Evolutionary conservation across 306 rosid genomes (phyloP).

Genomic region (Lathyrus aphaca): DNA sequence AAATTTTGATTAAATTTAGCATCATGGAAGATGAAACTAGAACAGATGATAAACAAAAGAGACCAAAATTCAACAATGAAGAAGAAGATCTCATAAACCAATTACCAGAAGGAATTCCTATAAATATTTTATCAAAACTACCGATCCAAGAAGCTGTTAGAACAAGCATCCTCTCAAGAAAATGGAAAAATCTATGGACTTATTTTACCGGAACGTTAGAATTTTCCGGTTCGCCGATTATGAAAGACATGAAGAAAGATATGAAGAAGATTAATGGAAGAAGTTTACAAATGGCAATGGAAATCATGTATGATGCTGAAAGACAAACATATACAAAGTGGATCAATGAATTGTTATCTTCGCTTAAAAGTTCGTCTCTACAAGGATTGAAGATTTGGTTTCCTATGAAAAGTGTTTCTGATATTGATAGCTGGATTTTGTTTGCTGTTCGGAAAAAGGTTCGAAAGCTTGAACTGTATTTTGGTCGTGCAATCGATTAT

Average conservation of each 20-base stretch:
- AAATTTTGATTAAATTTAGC: constrained; percentile 19
- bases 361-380: constrained; percentile 33
- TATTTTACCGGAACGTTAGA: constrained; percentile 41
- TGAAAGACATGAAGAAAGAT: constrained; percentile 43
- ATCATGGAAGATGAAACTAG: constrained; percentile 35
- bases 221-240: constrained; percentile 43
- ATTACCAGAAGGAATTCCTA: constrained; percentile 46
- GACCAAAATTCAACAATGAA: constrained; percentile 33
- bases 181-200: constrained; percentile 44
- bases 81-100: constrained; percentile 44
- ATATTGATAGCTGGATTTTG: constrained; percentile 40
- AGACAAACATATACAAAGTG: constrained; percentile 46
- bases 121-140: constrained; percentile 41
- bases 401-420: constrained; percentile 31
- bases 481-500: constrained; percentile 39
- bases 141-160: constrained; percentile 43
- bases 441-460: constrained; percentile 45
- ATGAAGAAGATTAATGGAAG: constrained; percentile 21
- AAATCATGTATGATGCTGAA: constrained; percentile 46
- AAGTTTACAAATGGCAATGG: constrained; percentile 41
- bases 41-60: constrained; percentile 35
- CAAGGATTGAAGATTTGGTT: constrained; percentile 47
- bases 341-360: constrained; percentile 41
- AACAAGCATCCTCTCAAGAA: constrained; percentile 47
- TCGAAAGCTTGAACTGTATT: constrained; percentile 43